Evolutionary conservation across 176 grass and related monocot species (phyloP), one percentile per base, ranked within the genome.

Genomic region (Poa annua): DNA sequence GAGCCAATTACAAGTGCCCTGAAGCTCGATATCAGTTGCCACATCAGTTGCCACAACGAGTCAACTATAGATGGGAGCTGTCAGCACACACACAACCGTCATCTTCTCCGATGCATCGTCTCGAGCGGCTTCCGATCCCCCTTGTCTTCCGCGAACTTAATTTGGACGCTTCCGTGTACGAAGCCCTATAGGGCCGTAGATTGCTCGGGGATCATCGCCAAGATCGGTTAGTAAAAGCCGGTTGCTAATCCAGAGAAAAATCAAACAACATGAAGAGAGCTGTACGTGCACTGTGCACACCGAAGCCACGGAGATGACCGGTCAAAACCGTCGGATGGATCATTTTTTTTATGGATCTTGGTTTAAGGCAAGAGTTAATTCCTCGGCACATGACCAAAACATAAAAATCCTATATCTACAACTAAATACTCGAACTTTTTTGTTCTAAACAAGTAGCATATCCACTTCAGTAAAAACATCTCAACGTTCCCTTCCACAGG

Each of bases 191-290:
- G 42, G 13, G n/a, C 56, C 68, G n/a, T 24, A 59, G 8, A 52
- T 80, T 5, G 64, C 77, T 62, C 48, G 71, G 78, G 77, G 88
- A 89, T 89, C 83, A 55, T 71, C 78, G 64, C 16, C 53, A 16
- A 16, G 53, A 20, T 63, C 70, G 19, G 36, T 75, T 29, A 12
- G 20, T 65, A 71, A 88, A 89, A 42, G 3, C n/a, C 36, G 10
- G 33, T 63, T 20, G 77, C 82, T 85, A 68, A 89, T 85, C 78
- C 53, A 85, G 33, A 89, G 77, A 34, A 64, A 45, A 59, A 45
- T 15, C 39, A 24, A 1, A 1, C 39, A 47, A 24, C 42, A 49
- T 13, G 1, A 50, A 16, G 48, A 48, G 13, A 32, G 60, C 6
- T 19, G 45, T 48, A 48, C 11, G 45, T 29, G 29, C 29, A 29